Base-by-base conservation (phyloP, 192 early-diverging fungal species). In the Coemansia sp. region DNA sequence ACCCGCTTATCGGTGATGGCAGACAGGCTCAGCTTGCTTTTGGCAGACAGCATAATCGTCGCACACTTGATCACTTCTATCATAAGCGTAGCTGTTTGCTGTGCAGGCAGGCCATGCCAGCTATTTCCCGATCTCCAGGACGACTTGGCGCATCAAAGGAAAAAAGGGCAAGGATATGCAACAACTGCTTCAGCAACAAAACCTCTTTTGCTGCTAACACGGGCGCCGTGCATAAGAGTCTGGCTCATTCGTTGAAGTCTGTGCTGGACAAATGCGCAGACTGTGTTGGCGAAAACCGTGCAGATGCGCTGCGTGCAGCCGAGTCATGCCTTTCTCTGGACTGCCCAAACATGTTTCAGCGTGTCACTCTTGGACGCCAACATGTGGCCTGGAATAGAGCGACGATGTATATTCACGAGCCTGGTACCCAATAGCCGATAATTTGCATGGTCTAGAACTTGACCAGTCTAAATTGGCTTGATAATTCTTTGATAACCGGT, bases 51-150 rank as follows among this genome's bases (percentile, higher is more conserved):
- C 40, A n/a, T 0, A 29, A 36, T 34, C 56, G 61, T 6, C 77
- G 71, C 32, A 73, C 82, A 6, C 68, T 80, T 11, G 67, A 76
- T 49, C 64, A 70, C 25, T 80, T 77, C 54, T 84, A 80, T 61
- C 49, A 49, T 49, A 68, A 60, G 7, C 38, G 61, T n/a, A 60
- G 42, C n/a, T 83, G 82, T 56, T 25, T 68, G 29, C 38, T 76
- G n/a, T 83, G 82, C 36, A 31, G 56, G 20, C 67, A 71, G 28
- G 28, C 55, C 12, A 40, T 78, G 28, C 6, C 64, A 2, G 34
- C 50, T 12, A 5, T 31, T 29, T 32, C 67, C 12, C 52, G 33
- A n/a, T 61, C 51, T 18, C 61, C 67, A 0, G 51, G 30, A 3
- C 40, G 56, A 25, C n/a, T 31, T 3, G 56, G 29, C 6, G 31